Conservation (phyloP, 257 asterid genomes). For the Salvia splendens region DNA sequence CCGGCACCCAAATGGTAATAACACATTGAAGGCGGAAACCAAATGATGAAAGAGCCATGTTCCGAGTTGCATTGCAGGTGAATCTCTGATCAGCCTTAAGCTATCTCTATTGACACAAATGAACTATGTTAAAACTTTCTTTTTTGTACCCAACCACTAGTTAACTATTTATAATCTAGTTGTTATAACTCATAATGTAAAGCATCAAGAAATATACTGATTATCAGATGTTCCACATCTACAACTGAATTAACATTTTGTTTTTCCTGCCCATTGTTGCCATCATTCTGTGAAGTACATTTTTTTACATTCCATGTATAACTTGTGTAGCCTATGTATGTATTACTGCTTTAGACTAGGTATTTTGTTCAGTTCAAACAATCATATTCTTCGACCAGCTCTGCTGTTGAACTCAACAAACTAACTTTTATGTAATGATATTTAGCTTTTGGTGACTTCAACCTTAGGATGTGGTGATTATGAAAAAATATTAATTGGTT, state of each 20-base stretch:
- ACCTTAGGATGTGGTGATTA: slow-evolving; percentile 1
- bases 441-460: slow-evolving; percentile 23
- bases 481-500: not conserved
- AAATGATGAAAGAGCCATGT: slow-evolving; percentile 65
- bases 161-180: not conserved
- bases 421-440: slow-evolving; percentile 6
- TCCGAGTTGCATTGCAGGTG: slow-evolving; percentile 82
- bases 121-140: not conserved
- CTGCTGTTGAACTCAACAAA: slow-evolving; percentile 11
- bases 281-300: not conserved
- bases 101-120: slow-evolving; percentile 13
- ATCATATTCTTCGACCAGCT: not conserved
- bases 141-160: not conserved
- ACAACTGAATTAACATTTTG: slow-evolving; percentile 1
- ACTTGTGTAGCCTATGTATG: slow-evolving; percentile 7
- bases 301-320: not conserved
- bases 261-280: not conserved
- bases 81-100: slow-evolving; percentile 24
- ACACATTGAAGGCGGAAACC: slow-evolving; percentile 53
- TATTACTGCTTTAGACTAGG: not conserved
- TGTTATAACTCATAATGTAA: not conserved
- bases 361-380: not conserved
- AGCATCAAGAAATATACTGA: not conserved
- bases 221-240: slow-evolving; percentile 6
- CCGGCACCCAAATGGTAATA: slow-evolving; percentile 39